Evolutionary conservation across 2,329 filamentous ascomycete genomes (phyloP).

Genomic region (Akanthomyces lecanii): DNA sequence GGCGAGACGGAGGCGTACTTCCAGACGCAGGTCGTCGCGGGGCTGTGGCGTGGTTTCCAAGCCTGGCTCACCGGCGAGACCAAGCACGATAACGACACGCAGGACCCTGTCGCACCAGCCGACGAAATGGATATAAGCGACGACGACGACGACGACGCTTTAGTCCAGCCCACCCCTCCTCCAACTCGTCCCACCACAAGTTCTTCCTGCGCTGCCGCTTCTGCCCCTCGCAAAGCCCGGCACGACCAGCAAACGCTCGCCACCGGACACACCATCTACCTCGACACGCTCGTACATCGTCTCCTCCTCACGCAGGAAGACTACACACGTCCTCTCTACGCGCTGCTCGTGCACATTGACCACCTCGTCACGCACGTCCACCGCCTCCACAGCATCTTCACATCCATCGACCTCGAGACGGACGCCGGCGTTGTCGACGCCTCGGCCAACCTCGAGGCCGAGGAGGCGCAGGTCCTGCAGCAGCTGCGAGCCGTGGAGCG

Average conservation of each 20-base stretch:
- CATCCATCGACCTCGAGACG: conserved; percentile 72
- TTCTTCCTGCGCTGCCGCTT: conserved; percentile 16
- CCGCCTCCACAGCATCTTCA: conserved; percentile 72
- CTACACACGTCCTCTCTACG: conserved; percentile 63
- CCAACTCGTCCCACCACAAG: conserved; percentile 19
- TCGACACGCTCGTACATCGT: conserved; percentile 61
- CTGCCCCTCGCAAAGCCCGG: not conserved
- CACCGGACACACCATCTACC: conserved; percentile 72
- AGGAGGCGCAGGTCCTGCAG: conserved; percentile 64
- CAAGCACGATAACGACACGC: not conserved
- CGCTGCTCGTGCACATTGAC: conserved; percentile 70
- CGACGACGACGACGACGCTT: not conserved
- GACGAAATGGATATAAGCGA: conserved; percentile 6
- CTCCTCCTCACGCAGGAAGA: conserved; percentile 61
- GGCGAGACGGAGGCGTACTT: conserved; percentile 85
- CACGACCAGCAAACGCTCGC: conserved; percentile 85
- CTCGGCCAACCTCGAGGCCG: conserved; percentile 64
- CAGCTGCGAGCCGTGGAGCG: conserved; percentile 62
- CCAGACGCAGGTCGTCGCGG: conserved; percentile 81
- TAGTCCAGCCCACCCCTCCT: conserved; percentile 12
- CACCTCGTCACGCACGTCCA: conserved; percentile 72
- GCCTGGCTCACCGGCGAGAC: conserved; percentile 59
- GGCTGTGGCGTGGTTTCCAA: conserved; percentile 76
- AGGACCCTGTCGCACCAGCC: not conserved
- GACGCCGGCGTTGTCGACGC: conserved; percentile 79